Evolutionary conservation across 129 eudicot genomes (phyloP), one percentile per base, ranked within the genome.

Genomic region (Flaveria sonorensis): DNA sequence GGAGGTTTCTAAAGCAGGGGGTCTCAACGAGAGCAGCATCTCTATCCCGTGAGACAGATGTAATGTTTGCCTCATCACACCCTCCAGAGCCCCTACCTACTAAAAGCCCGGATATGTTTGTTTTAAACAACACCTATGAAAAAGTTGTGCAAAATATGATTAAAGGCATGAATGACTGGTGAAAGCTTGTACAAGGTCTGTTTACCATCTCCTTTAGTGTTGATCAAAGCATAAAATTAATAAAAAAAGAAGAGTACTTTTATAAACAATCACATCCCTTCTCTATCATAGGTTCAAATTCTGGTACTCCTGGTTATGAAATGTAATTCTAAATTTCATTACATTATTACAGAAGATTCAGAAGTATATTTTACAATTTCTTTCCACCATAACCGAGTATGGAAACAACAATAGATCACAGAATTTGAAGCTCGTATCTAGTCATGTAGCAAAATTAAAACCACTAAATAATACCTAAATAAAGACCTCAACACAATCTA

Each of bases 351-450:
- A 7, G 32, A 57, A 10, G n/a, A 57, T 19, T 21, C 8, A 55
- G 62, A 55, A 55, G 62, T 14, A 19, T 20, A 6, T 55, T 19
- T 55, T 6, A 7, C 19, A 4, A 10, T 57, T 23, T 20, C 16
- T 20, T 59, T 59, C 65, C 65, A 60, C 32, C 16, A 60, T 3
- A 60, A 60, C 66, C 66, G 23, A 21, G 4, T 60, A 60, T 23
- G 12, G 66, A 60, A 60, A 60, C 39, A 60, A 60, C 32, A 11
- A 23, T 60, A 60, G 66, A 23, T 60, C 66, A 60, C 16, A 60
- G 23, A 60, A 43, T 43, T 43, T 43, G 47, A 43, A 43, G 10
- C 2, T 43, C 47, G 47, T 43, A 9, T 43, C 47, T 2, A 6
- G 20, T 51, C 57, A 51, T 51, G 21, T 51, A n/a, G 3, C 61